Conservation (phyloP, 23 red algal species). For the Gracilariopsis chorda region DNA sequence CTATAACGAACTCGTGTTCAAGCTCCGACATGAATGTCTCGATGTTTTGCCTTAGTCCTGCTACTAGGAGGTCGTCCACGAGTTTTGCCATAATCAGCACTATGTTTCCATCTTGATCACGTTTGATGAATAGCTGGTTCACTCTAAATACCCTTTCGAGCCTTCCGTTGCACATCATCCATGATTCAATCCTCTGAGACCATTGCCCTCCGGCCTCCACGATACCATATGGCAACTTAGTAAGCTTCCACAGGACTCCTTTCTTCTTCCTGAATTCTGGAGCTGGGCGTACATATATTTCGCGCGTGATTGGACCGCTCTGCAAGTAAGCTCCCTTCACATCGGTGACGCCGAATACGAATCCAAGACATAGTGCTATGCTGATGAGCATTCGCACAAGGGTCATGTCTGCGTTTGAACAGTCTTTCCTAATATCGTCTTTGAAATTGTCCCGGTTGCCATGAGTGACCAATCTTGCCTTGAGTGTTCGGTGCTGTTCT, state of each 20-base stretch:
- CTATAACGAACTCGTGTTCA: background rate
- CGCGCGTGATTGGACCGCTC: background rate
- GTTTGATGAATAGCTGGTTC: constrained; percentile 2
- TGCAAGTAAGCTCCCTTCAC: constrained; percentile 10
- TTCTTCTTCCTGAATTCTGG: background rate
- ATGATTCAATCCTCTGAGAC: background rate
- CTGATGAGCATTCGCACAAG: constrained; percentile 17
- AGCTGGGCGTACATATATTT: background rate
- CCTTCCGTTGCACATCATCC: background rate
- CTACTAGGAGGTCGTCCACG: constrained; percentile 10
- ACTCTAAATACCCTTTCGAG: background rate
- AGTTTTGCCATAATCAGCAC: background rate
- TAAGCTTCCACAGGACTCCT: background rate
- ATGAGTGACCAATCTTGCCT: too few species aligned
- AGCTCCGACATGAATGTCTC: background rate
- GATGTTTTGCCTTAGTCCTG: background rate
- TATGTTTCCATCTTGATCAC: background rate
- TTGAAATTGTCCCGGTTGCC: background rate
- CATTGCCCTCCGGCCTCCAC: background rate
- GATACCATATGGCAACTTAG: background rate
- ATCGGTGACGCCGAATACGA: background rate
- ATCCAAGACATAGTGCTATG: background rate
- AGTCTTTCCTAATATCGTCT: background rate
- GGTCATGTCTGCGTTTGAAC: constrained; percentile 7
- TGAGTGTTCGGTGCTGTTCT: background rate